A percentile compares a stretch with the other conserved stretches of the same genome.
Conservation (phyloP, 768 basidiomycete genomes). For the Podaxis mareebaensis region DNA sequence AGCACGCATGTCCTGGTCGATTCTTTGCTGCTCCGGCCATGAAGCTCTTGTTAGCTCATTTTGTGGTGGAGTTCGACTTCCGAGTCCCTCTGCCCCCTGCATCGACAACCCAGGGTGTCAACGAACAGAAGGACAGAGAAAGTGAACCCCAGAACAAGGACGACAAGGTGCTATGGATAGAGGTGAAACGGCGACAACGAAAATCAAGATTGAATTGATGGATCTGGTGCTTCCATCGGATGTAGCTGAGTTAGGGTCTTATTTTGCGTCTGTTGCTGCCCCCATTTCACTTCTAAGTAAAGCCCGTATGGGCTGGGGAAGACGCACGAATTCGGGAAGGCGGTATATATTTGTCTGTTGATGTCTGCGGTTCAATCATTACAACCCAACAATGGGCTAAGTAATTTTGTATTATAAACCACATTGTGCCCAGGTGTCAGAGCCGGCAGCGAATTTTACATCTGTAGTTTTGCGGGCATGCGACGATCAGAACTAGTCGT, state of each 20-base stretch:
- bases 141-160: neutral
- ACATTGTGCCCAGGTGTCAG: too few relatives aligned
- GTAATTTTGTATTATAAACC: too few relatives aligned
- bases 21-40: constrained; percentile 20
- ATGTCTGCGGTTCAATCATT: too few relatives aligned
- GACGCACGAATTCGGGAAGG: too few relatives aligned
- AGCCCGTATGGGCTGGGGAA: too few relatives aligned
- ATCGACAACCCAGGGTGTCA: neutral
- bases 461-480: too few relatives aligned
- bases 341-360: too few relatives aligned
- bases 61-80: constrained; percentile 12
- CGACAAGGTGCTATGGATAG: constrained; percentile 9
- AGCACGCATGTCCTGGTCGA: constrained; percentile 31
- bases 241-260: neutral
- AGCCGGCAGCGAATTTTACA: too few relatives aligned
- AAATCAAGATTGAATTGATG: neutral
- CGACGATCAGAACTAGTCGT: too few relatives aligned
- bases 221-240: neutral
- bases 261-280: neutral
- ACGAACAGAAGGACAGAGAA: neutral
- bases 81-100: neutral
- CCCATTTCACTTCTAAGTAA: too few relatives aligned
- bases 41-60: constrained; percentile 18
- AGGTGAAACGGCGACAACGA: neutral
- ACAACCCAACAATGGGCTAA: too few relatives aligned